Evolutionary conservation across 805 yeast species (phyloP).

Genomic region (Metschnikowia santaceciliae): DNA sequence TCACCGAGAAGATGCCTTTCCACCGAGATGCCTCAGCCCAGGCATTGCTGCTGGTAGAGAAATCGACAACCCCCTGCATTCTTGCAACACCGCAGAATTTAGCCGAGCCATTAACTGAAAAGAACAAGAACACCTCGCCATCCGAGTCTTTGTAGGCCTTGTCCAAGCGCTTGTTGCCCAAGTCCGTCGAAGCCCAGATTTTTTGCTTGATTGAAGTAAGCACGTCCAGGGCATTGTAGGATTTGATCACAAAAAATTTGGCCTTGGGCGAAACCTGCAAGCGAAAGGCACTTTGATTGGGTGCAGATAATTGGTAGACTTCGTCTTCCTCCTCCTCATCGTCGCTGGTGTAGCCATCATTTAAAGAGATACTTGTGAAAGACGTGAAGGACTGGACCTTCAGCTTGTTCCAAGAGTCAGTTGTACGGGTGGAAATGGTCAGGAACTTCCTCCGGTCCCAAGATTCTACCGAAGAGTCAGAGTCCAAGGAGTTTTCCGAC

Average conservation of each 20-base stretch:
- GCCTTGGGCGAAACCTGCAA: slow-evolving; percentile 11
- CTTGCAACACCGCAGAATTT: slow-evolving; percentile 47
- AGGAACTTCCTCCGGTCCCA: not conserved
- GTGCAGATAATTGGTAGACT: not conserved
- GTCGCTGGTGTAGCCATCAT: no score
- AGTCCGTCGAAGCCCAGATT: slow-evolving; percentile 58
- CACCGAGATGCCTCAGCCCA: slow-evolving; percentile 49
- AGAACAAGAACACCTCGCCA: slow-evolving; percentile 45
- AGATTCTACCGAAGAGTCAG: not conserved
- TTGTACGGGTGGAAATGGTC: not conserved
- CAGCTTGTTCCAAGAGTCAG: not conserved
- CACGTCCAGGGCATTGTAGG: slow-evolving; percentile 47
- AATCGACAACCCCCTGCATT: slow-evolving; percentile 41
- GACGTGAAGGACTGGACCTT: no score
- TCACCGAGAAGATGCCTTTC: slow-evolving; percentile 50
- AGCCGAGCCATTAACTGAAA: slow-evolving; percentile 51
- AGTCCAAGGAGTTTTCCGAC: not conserved
- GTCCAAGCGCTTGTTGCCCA: slow-evolving; percentile 51
- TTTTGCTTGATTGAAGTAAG: slow-evolving; percentile 45
- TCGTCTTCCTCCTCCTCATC: not conserved
- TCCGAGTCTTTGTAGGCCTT: slow-evolving; percentile 33
- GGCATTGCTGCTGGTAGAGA: slow-evolving; percentile 35
- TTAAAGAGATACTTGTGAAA: no score
- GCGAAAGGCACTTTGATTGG: not conserved
- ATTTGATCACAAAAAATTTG: slow-evolving; percentile 51